These are phyloP conservation scores for Ambrosia trifida DNA, from an alignment of 129 eudicot species.

Conservation along the genomic window DNA sequence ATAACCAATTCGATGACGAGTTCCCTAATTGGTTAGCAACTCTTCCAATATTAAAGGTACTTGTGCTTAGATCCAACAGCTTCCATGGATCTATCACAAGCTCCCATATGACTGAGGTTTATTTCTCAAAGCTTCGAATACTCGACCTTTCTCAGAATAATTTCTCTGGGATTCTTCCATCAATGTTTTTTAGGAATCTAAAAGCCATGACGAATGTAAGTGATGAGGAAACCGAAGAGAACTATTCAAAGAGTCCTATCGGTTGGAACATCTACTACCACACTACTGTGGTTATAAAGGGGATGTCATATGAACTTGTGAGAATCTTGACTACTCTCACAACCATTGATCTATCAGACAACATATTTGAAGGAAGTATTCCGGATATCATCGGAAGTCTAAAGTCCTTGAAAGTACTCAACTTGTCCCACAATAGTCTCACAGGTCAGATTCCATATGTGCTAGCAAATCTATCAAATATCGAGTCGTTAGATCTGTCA, in stretches of 20 bases:
- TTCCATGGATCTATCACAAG: constrained; percentile 32
- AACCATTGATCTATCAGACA: constrained; percentile 14
- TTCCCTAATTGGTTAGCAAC: constrained; percentile 37
- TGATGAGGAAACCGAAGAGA: not conserved
- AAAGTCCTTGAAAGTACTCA: constrained; percentile 8
- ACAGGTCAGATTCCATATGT: constrained; percentile 37
- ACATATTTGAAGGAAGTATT: constrained; percentile 23
- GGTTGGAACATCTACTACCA: no score
- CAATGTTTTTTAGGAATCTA: constrained; percentile 14
- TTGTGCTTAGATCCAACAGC: constrained; percentile 35
- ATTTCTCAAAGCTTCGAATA: constrained; percentile 33
- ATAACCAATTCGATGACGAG: constrained; percentile 34
- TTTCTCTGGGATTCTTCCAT: constrained; percentile 35
- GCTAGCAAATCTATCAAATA: constrained; percentile 29
- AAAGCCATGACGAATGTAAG: constrained; percentile 30
- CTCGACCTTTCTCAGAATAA: constrained; percentile 41
- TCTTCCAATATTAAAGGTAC: constrained; percentile 42
- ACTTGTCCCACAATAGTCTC: constrained; percentile 42
- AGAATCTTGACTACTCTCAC: not conserved
- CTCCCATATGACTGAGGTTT: not conserved
- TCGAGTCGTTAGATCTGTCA: constrained; percentile 45
- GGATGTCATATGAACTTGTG: no score
- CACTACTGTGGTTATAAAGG: no score
- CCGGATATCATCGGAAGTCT: constrained; percentile 31
- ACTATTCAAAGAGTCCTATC: no score